phyloP scores from a whole-genome alignment of 768 basidiomycete genomes.

The Boletus subcaerulescens region DNA sequence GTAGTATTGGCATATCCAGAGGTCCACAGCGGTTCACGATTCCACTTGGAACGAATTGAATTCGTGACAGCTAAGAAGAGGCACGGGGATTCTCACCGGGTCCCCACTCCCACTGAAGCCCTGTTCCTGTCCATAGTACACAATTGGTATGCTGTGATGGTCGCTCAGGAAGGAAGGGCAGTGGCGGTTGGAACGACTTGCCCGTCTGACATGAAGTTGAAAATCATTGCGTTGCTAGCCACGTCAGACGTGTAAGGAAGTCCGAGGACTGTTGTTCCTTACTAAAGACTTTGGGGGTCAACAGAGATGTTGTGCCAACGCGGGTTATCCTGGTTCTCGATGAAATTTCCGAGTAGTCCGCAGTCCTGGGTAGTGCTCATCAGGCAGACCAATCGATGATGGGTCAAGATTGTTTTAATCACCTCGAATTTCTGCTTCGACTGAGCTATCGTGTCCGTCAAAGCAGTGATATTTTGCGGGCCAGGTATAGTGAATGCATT shows the following conservation, averaged over 20 bases:
- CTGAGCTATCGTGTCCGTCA: slow-evolving; percentile 50
- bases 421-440: slow-evolving; percentile 54
- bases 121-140: slow-evolving; percentile 84
- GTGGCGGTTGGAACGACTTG: slow-evolving; percentile 4
- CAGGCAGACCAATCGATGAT: neutral
- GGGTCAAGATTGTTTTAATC: neutral
- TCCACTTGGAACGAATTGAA: slow-evolving; percentile 41
- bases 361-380: slow-evolving; percentile 18
- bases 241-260: slow-evolving; percentile 10
- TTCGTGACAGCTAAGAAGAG: neutral
- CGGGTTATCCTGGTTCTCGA: slow-evolving; percentile 77
- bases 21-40: slow-evolving; percentile 76
- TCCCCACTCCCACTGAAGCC: slow-evolving; percentile 59
- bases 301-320: slow-evolving; percentile 72
- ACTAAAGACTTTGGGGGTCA: slow-evolving; percentile 71
- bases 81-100: slow-evolving; percentile 42
- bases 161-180: neutral
- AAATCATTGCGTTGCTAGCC: slow-evolving; percentile 66
- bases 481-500: slow-evolving; percentile 74
- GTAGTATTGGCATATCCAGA: slow-evolving; percentile 59
- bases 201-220: slow-evolving; percentile 76
- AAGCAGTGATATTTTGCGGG: slow-evolving; percentile 53
- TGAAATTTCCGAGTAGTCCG: slow-evolving; percentile 62
- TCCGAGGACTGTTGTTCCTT: slow-evolving; percentile 18
- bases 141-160: slow-evolving; percentile 58